Evolutionary conservation across 2,329 filamentous ascomycete species (phyloP).

Genomic region (Cyanodermella asteris): DNA sequence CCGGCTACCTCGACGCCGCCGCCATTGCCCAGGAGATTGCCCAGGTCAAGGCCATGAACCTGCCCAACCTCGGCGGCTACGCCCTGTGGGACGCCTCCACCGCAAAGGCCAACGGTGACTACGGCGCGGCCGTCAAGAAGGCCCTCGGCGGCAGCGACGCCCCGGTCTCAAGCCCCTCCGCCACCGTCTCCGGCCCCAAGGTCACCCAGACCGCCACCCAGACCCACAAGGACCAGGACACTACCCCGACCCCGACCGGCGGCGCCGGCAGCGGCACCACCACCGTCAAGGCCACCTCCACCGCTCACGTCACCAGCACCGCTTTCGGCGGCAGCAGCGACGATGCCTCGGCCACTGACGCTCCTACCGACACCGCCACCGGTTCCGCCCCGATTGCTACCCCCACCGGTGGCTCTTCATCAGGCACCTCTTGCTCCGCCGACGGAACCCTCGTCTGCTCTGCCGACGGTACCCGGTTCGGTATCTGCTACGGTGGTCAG

Average conservation of each 20-base stretch:
- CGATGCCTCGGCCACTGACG: not conserved
- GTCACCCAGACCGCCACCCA: not conserved
- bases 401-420: too few species aligned
- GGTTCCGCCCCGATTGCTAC: too few species aligned
- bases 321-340: not conserved
- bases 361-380: too few species aligned
- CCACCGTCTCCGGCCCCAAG: not conserved
- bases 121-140: slow-evolving; percentile 9
- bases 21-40: slow-evolving; percentile 12
- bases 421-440: too few species aligned
- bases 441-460: too few species aligned
- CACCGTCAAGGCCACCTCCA: slow-evolving; percentile 3
- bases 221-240: too few species aligned
- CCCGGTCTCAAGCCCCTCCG: not conserved
- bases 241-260: not conserved
- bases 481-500: too few species aligned
- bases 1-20: slow-evolving; percentile 13
- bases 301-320: slow-evolving; percentile 1
- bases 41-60: slow-evolving; percentile 11
- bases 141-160: slow-evolving; percentile 1
- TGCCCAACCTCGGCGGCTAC: slow-evolving; percentile 17
- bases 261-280: slow-evolving; percentile 1
- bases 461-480: too few species aligned
- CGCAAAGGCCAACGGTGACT: slow-evolving; percentile 11
- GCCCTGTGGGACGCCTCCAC: slow-evolving; percentile 19